Evolutionary conservation across 2,329 filamentous ascomycete genomes (phyloP).

Genomic region (Rhynchosporium agropyri): DNA sequence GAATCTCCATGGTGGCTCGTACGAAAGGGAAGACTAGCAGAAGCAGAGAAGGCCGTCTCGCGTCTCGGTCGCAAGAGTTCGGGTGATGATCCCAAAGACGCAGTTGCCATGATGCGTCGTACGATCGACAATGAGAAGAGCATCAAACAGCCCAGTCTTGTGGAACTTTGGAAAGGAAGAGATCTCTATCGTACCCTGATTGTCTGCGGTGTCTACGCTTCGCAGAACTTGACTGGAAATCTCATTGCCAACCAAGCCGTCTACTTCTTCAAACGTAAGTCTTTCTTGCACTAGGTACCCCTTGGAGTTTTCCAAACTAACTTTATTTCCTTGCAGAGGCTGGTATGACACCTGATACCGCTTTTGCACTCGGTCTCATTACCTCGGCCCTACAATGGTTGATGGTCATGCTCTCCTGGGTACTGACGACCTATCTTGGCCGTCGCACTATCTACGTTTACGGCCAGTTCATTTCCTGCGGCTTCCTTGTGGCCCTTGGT

Average conservation of each 20-base stretch:
- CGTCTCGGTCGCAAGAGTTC: slow-evolving; percentile 52
- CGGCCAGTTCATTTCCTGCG: slow-evolving; percentile 56
- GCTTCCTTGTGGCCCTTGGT: slow-evolving; percentile 60
- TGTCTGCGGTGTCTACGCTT: slow-evolving; percentile 58
- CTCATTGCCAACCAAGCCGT: slow-evolving; percentile 57
- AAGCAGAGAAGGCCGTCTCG: slow-evolving; percentile 49
- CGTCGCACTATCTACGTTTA: slow-evolving; percentile 67
- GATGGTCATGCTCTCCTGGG: slow-evolving; percentile 68
- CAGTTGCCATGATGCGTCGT: slow-evolving; percentile 63
- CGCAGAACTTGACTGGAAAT: slow-evolving; percentile 63
- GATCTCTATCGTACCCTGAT: slow-evolving; percentile 59
- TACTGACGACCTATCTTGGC: slow-evolving; percentile 65
- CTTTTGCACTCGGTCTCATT: slow-evolving; percentile 65
- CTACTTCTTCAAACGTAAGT: slow-evolving; percentile 38
- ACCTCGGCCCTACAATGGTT: slow-evolving; percentile 64
- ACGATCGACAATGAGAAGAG: slow-evolving; percentile 56
- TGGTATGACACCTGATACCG: slow-evolving; percentile 55
- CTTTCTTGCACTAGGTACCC: background rate
- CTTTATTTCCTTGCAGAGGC: slow-evolving; percentile 53
- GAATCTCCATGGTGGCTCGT: slow-evolving; percentile 53
- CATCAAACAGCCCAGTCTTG: slow-evolving; percentile 49
- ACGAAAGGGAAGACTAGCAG: slow-evolving; percentile 46
- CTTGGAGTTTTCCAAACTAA: slow-evolving; percentile 34
- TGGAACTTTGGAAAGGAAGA: slow-evolving; percentile 58
- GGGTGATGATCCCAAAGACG: slow-evolving; percentile 40